Percentiles rank a stretch among this genome's conserved stretches.
phyloP scores from a whole-genome alignment of 768 basidiomycete genomes.

The Russula olivacea region DNA sequence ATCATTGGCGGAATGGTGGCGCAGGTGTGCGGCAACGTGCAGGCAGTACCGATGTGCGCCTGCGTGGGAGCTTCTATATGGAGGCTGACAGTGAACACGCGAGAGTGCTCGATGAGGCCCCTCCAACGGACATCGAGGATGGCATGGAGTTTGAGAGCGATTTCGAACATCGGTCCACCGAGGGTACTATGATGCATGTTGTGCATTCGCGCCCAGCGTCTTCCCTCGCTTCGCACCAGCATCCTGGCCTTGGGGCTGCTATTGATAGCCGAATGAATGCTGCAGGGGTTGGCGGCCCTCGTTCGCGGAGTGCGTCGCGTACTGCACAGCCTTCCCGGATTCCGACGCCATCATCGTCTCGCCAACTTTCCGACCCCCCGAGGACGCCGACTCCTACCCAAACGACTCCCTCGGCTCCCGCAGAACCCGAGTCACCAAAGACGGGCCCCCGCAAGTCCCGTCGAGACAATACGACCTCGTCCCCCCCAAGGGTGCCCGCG shows the following conservation, averaged over 20 bases:
- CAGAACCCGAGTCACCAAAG: slow-evolving; percentile 33
- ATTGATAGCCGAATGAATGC: slow-evolving; percentile 12
- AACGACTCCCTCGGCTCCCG: slow-evolving; percentile 28
- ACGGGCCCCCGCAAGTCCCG: slow-evolving; percentile 18
- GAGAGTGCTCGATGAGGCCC: slow-evolving; percentile 68
- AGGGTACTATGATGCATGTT: background rate
- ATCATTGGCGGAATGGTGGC: slow-evolving; percentile 28
- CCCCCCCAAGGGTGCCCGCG: slow-evolving; percentile 14
- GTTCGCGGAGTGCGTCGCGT: slow-evolving; percentile 20
- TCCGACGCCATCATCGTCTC: slow-evolving; percentile 29
- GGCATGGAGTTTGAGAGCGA: slow-evolving; percentile 34
- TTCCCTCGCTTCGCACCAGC: slow-evolving; percentile 10
- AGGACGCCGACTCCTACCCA: slow-evolving; percentile 41
- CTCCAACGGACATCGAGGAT: slow-evolving; percentile 67
- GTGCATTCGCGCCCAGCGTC: background rate
- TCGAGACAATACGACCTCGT: slow-evolving; percentile 21
- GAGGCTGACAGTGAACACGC: slow-evolving; percentile 50
- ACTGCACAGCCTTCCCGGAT: slow-evolving; percentile 20
- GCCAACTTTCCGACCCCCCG: slow-evolving; percentile 42
- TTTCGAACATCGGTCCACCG: slow-evolving; percentile 9
- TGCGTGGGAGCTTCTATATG: slow-evolving; percentile 60
- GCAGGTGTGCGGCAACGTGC: slow-evolving; percentile 38
- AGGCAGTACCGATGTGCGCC: slow-evolving; percentile 52
- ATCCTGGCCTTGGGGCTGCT: slow-evolving; percentile 11
- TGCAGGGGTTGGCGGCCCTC: background rate